phyloP scores from a whole-genome alignment of 2,329 filamentous ascomycete genomes.

The Byssochlamys sp. region DNA sequence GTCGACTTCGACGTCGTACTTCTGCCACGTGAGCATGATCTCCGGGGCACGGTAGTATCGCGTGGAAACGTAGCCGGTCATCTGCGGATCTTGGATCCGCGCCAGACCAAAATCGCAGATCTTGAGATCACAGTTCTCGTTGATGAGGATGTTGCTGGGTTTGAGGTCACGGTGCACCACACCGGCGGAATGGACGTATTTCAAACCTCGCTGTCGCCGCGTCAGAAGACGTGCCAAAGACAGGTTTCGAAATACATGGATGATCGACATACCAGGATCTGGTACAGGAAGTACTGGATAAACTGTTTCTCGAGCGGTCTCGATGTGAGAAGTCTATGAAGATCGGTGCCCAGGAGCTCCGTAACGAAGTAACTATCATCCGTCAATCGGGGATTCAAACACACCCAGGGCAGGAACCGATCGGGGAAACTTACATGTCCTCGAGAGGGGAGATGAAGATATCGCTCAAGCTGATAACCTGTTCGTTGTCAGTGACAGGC shows the following conservation, averaged over 20 bases:
- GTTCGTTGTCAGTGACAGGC: constrained; percentile 12
- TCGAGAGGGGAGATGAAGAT: constrained; percentile 99
- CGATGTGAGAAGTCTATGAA: constrained; percentile 89
- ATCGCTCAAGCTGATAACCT: constrained; percentile 96
- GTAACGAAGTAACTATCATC: constrained; percentile 81
- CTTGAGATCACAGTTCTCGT: constrained; percentile 98
- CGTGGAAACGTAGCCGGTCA: constrained; percentile 98
- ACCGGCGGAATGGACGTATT: constrained; percentile 97
- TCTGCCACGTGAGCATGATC: constrained; percentile 99
- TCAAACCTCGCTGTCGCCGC: constrained; percentile 67
- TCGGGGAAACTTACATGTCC: constrained; percentile 66
- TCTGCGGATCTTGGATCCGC: constrained; percentile 95
- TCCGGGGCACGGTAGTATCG: constrained; percentile 97
- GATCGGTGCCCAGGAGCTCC: constrained; percentile 89
- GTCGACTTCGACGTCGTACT: constrained; percentile 97
- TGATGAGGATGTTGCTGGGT: constrained; percentile 97
- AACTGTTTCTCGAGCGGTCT: constrained; percentile 97
- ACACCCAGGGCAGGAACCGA: not conserved
- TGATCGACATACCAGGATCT: constrained; percentile 69
- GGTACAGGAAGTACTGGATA: constrained; percentile 98
- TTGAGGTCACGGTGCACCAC: constrained; percentile 97
- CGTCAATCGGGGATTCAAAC: constrained; percentile 6
- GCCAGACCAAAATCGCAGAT: constrained; percentile 98
- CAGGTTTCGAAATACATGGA: not conserved
- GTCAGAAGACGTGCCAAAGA: not conserved